phyloP scores from a whole-genome alignment of 1,284 basidiomycete genomes.

The Blastosporella zonata region DNA sequence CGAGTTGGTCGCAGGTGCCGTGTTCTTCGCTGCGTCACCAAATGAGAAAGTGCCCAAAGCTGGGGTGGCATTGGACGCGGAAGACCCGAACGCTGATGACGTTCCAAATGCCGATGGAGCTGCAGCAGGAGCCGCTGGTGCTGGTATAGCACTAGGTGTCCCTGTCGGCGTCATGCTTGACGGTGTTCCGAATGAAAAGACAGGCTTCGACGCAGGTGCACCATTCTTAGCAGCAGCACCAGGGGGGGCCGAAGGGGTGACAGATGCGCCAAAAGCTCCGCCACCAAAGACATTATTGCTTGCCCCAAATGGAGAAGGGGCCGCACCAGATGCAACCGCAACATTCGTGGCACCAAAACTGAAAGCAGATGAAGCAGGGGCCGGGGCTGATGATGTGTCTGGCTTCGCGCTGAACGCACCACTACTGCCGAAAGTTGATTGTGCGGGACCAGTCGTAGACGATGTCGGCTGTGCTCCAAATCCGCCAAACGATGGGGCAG shows the following conservation, averaged over 20 bases:
- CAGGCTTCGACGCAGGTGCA: slow-evolving; percentile 20
- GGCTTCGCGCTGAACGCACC: slow-evolving; percentile 5
- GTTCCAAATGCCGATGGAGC: slow-evolving; percentile 6
- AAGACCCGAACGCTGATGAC: slow-evolving; percentile 4
- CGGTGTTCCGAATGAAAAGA: slow-evolving; percentile 21
- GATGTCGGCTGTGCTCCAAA: slow-evolving; percentile 6
- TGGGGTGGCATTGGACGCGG: background rate
- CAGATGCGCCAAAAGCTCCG: slow-evolving; percentile 16
- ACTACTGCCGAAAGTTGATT: background rate
- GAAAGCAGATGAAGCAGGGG: background rate
- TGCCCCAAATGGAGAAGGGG: slow-evolving; percentile 14
- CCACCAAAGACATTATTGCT: slow-evolving; percentile 9
- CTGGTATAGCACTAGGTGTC: slow-evolving; percentile 9
- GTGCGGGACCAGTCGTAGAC: background rate
- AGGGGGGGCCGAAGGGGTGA: slow-evolving; percentile 9
- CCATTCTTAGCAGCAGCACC: slow-evolving; percentile 9
- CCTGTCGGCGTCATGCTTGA: slow-evolving; percentile 6
- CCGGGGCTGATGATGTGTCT: background rate
- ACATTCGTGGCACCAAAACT: slow-evolving; percentile 1
- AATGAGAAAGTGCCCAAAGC: slow-evolving; percentile 15
- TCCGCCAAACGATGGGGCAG: background rate
- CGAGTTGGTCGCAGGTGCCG: slow-evolving; percentile 13
- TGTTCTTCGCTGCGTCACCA: slow-evolving; percentile 14
- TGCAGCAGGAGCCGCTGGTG: slow-evolving; percentile 12
- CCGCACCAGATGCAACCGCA: background rate